Base-by-base conservation (phyloP, 371 early-diverging fungal genomes). In the Haplosporangium sp. region DNA sequence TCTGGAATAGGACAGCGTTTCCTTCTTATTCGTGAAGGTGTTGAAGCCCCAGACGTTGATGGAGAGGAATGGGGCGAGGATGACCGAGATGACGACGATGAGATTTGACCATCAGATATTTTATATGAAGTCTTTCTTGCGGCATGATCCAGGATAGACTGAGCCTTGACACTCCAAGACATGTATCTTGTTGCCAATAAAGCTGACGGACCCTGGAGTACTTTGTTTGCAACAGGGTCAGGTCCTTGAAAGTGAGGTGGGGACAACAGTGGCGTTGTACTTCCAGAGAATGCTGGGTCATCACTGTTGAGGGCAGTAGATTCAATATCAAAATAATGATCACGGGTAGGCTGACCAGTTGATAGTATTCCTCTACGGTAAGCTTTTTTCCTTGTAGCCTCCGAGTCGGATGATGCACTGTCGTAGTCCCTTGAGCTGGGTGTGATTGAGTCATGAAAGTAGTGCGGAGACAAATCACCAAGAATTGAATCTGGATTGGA, bases 161-260 rank as follows among this genome's bases (percentile, higher is more conserved):
- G 81, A 17, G 81, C 81, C 50, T 81, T 81, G 72, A 74, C 75
- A 19, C 75, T 81, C 81, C 81, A 81, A 11, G 81, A 81, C n/a
- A 72, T 53, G 52, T 70, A 81, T 60, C 69, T 59, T 20, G 62
- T 67, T 3, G 81, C 81, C 40, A 74, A 52, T 37, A 81, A 57
- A 0, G 75, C 71, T 0, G 81, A 74, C 0, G 81, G 81, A n/a
- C 81, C 75, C n/a, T 74, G 72, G 5, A 81, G 63, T 0, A 74
- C 74, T 11, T 67, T 74, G 64, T 66, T 69, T 3, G 81, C 65
- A 42, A 67, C 67, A 67, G 74, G 50, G 39, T 81, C 75, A 8
- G 67, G 55, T 11, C 65, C 63, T 44, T 66, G 70, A 42, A 63
- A 40, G 17, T 67, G 58, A 4, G 69, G 72, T 27, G 77, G 77